A percentile compares a stretch with the other conserved stretches of the same genome.
These are phyloP conservation scores for Andrographis paniculata DNA, from an alignment of 305 asterid species.

Conservation along the genomic window DNA sequence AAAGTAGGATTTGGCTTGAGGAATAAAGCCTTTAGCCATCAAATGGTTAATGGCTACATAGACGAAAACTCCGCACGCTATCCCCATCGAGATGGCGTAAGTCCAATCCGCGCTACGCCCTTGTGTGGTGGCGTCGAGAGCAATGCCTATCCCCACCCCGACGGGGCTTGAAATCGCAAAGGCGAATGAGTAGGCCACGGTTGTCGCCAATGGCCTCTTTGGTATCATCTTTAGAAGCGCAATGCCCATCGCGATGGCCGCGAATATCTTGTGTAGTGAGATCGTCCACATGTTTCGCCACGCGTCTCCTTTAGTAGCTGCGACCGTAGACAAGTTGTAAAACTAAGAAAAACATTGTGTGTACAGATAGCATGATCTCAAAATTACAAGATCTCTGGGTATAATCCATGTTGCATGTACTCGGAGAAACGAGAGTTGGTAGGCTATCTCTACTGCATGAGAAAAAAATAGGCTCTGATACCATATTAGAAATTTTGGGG, in stretches of 20 bases:
- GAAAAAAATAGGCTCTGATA: too few species aligned
- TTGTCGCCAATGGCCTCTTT: slow-evolving; percentile 66
- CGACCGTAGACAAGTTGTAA: too few species aligned
- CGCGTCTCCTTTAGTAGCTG: slow-evolving; percentile 56
- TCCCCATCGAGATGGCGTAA: slow-evolving; percentile 74
- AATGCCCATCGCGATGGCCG: slow-evolving; percentile 90
- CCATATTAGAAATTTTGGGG: too few species aligned
- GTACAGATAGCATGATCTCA: too few species aligned
- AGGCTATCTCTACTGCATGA: too few species aligned
- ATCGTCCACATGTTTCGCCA: slow-evolving; percentile 90
- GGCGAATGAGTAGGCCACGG: slow-evolving; percentile 65
- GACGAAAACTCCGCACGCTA: slow-evolving; percentile 78
- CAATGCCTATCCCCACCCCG: slow-evolving; percentile 86
- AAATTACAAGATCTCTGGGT: too few species aligned
- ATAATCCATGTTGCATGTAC: too few species aligned
- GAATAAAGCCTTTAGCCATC: slow-evolving; percentile 68
- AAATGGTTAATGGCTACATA: slow-evolving; percentile 84
- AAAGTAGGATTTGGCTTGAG: slow-evolving; percentile 29
- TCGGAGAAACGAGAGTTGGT: too few species aligned
- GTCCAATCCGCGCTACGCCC: slow-evolving; percentile 68
- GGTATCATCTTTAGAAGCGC: slow-evolving; percentile 87
- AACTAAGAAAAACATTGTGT: too few species aligned
- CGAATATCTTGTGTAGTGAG: slow-evolving; percentile 82
- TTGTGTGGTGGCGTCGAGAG: slow-evolving; percentile 70
- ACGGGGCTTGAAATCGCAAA: slow-evolving; percentile 80